These are phyloP conservation scores for Limonomyces culmigenus DNA, from an alignment of 1,284 basidiomycete genomes.

Conservation along the genomic window DNA sequence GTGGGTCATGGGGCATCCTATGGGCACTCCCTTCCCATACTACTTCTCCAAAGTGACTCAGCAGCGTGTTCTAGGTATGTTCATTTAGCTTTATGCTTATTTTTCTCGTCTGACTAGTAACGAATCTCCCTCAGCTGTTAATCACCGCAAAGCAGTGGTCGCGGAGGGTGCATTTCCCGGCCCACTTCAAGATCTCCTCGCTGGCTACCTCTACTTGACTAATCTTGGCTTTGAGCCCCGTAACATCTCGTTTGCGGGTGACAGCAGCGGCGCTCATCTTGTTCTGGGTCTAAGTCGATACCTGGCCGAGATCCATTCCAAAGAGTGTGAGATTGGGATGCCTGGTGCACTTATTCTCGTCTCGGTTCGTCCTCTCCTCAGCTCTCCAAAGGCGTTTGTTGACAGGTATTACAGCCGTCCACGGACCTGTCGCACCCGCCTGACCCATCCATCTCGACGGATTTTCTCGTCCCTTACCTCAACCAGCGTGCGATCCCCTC, in stretches of 20 bases:
- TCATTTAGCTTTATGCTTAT: neutral
- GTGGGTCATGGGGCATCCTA: neutral
- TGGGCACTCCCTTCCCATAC: constrained; percentile 2
- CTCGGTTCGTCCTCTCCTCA: constrained; percentile 1
- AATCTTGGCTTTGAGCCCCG: constrained; percentile 83
- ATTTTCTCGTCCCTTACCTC: neutral
- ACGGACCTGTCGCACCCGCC: constrained; percentile 1
- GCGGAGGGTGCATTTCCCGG: constrained; percentile 16
- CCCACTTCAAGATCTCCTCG: constrained; percentile 20
- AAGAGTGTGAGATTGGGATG: neutral
- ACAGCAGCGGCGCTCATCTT: constrained; percentile 66
- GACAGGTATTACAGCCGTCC: constrained; percentile 1
- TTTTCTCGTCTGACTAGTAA: neutral
- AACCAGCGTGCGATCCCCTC: neutral
- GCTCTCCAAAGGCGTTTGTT: neutral
- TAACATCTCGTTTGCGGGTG: constrained; percentile 80
- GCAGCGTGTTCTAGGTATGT: constrained; percentile 3
- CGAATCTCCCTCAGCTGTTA: constrained; percentile 4
- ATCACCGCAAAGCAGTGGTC: constrained; percentile 7
- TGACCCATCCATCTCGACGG: neutral
- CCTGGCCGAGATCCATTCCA: constrained; percentile 3
- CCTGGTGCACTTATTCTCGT: constrained; percentile 1
- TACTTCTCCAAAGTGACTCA: neutral
- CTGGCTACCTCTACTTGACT: constrained; percentile 18
- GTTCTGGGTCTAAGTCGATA: constrained; percentile 15